phyloP scores from a whole-genome alignment of 208 protist species.

The Strigomonas culicis region DNA sequence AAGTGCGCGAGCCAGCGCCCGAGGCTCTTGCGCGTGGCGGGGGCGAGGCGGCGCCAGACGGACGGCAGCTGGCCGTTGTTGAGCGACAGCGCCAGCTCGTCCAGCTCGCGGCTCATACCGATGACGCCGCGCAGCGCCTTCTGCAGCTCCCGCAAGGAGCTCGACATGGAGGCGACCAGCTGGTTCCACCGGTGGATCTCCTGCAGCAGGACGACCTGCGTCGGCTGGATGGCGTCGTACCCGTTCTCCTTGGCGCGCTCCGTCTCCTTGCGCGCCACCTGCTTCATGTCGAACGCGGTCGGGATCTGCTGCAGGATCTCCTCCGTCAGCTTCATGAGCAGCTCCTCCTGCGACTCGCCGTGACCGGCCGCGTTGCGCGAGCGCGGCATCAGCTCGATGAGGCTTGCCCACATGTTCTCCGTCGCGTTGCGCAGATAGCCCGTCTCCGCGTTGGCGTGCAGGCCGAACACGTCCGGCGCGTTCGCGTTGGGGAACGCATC shows the following conservation, averaged over 20 bases:
- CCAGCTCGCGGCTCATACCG: slow-evolving; percentile 97
- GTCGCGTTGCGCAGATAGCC: slow-evolving; percentile 94
- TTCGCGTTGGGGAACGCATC: slow-evolving; percentile 93
- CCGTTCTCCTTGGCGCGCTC: slow-evolving; percentile 52
- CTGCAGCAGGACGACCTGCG: slow-evolving; percentile 98
- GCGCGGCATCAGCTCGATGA: slow-evolving; percentile 97
- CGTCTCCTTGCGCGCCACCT: slow-evolving; percentile 64
- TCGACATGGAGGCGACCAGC: slow-evolving; percentile 89
- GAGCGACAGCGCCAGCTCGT: slow-evolving; percentile 91
- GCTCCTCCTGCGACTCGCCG: slow-evolving; percentile 84
- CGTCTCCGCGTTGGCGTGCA: slow-evolving; percentile 99
- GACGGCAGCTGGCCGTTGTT: slow-evolving; percentile 94
- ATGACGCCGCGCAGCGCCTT: slow-evolving; percentile 96
- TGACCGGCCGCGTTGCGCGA: slow-evolving; percentile 37
- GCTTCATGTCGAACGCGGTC: slow-evolving; percentile 87
- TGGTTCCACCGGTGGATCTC: slow-evolving; percentile 98
- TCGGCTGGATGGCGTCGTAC: slow-evolving; percentile 81
- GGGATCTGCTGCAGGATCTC: slow-evolving; percentile 93
- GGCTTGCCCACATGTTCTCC: slow-evolving; percentile 92
- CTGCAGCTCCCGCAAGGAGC: slow-evolving; percentile 94
- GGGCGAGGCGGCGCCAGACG: slow-evolving; percentile 92
- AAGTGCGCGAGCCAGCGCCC: slow-evolving; percentile 97
- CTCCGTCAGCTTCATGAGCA: slow-evolving; percentile 83
- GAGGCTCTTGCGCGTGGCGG: slow-evolving; percentile 95
- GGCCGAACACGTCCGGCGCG: slow-evolving; percentile 97